Evolutionary conservation across 2,329 filamentous ascomycete species (phyloP).

Genomic region (Xylariaceae sp.): DNA sequence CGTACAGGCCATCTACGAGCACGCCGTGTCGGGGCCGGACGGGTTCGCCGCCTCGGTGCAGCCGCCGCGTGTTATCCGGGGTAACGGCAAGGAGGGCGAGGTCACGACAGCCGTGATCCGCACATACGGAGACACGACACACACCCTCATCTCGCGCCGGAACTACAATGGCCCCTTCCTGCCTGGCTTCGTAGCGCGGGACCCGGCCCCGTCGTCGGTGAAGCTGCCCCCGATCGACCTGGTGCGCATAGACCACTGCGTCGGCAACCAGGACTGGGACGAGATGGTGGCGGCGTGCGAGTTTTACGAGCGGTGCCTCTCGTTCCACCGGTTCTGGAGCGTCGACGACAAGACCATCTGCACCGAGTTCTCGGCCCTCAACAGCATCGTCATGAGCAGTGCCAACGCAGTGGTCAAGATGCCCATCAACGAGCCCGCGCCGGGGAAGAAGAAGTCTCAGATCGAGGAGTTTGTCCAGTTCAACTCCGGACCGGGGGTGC

Average conservation of each 20-base stretch:
- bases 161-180: slow-evolving; percentile 73
- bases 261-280: slow-evolving; percentile 94
- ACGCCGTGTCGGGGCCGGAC: slow-evolving; percentile 57
- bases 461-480: slow-evolving; percentile 92
- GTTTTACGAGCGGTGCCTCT: slow-evolving; percentile 81
- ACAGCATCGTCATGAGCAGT: slow-evolving; percentile 84
- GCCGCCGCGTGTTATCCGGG: slow-evolving; percentile 44
- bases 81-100: slow-evolving; percentile 57
- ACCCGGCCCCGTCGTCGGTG: slow-evolving; percentile 33
- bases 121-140: slow-evolving; percentile 93
- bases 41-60: slow-evolving; percentile 54
- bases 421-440: slow-evolving; percentile 95
- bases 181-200: slow-evolving; percentile 67
- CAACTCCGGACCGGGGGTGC: slow-evolving; percentile 83
- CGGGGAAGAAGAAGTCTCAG: slow-evolving; percentile 84
- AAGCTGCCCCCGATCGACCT: slow-evolving; percentile 60
- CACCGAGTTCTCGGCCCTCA: slow-evolving; percentile 86
- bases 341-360: slow-evolving; percentile 91
- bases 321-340: slow-evolving; percentile 96
- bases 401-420: slow-evolving; percentile 87
- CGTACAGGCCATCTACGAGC: slow-evolving; percentile 71
- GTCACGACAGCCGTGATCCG: slow-evolving; percentile 74
- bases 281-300: slow-evolving; percentile 66
- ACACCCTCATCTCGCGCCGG: slow-evolving; percentile 75
- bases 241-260: slow-evolving; percentile 85